Base-by-base conservation (phyloP, 305 asterid species). In the Fraxinus albicans region DNA sequence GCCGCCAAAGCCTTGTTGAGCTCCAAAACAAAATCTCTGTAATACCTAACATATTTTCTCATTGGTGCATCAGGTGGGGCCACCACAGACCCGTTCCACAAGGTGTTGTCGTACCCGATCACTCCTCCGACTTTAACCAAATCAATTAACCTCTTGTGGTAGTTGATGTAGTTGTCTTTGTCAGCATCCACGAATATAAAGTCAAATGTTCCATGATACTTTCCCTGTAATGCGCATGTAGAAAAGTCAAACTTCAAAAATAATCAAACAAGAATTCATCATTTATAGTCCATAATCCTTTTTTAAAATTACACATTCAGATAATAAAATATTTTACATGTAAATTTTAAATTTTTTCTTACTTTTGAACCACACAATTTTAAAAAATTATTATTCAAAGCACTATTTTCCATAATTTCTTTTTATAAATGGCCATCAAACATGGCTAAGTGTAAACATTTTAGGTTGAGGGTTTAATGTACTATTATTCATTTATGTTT, bases 181-280 rank as follows among this genome's bases (percentile, higher is more conserved):
- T 94, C 98, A 9, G 98, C 97, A 79, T 94, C 98, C 84, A 93
- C 98, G 63, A 93, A 94, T 76, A 92, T 85, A 85, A 94, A 94
- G 47, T 94, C 98, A 38, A 85, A 94, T 1, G 92, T 70, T 0
- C 94, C 97, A 2, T 91, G 88, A 8, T 90, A 50, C 34, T 82
- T 88, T 8, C 85, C 91, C 98, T 93, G 84, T 1, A 69, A 34
- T 17, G 2, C 70, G 42, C 40, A 3, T 10, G 8, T 10, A 67
- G 8, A 60, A 8, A 60, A 60, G 10, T 8, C 3, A 21, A 60
- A 60, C 25, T 60, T 1, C 2, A 15, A 50, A 50, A 50, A 6
- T 60, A 60, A 6, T 60, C 33, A 2, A 63, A 63, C 15, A 23
- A 63, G 31, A 63, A 21, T 60, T 2, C 33, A 60, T 60, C 23